Conservation (phyloP, 1,139 yeast species). For the Debaryomyces coudertii region DNA sequence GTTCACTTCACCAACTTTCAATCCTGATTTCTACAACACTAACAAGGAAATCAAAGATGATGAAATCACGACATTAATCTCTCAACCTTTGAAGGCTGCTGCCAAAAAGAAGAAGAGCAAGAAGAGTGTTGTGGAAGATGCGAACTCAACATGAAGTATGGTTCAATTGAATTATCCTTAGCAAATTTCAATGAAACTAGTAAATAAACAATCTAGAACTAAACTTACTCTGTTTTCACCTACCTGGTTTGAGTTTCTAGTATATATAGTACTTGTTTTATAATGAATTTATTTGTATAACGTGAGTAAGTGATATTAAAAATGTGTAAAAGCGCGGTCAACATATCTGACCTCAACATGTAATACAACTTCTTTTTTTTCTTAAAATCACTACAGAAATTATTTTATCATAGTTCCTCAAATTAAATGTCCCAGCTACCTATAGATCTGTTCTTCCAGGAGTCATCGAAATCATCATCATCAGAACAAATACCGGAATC, state of each 20-base stretch:
- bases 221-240: background rate
- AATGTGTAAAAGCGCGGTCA: conserved; percentile 7
- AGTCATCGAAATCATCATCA: conserved; percentile 5
- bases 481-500: background rate
- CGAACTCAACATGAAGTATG: conserved; percentile 1
- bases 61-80: conserved; percentile 51
- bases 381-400: background rate
- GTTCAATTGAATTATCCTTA: background rate
- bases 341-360: conserved; percentile 2
- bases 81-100: conserved; percentile 57
- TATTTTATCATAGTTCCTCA: background rate
- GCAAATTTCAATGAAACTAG: background rate
- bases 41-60: conserved; percentile 63
- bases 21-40: conserved; percentile 51
- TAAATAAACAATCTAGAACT: background rate
- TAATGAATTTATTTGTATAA: background rate
- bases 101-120: conserved; percentile 56
- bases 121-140: conserved; percentile 13
- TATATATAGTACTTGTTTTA: conserved; percentile 5
- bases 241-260: background rate
- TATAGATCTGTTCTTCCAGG: conserved; percentile 9
- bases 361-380: background rate
- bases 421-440: conserved; percentile 7
- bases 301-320: conserved; percentile 3
- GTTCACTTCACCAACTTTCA: conserved; percentile 64